Conservation (phyloP, 441 rosid genomes). For the Arabidopsis lyrata region DNA sequence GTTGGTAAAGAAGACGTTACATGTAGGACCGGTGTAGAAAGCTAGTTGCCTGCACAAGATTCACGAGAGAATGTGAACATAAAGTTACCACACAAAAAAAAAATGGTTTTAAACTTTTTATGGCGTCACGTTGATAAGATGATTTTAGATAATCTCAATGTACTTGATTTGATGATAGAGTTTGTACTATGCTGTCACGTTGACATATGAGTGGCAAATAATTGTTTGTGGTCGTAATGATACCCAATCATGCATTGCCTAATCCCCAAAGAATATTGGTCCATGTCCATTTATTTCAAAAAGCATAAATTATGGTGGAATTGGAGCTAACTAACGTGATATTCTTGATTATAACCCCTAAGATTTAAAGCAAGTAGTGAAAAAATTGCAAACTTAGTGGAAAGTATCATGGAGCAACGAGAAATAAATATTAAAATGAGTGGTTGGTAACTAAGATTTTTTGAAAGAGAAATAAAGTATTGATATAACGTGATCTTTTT, state of each 20-base stretch:
- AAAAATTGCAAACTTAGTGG: background rate
- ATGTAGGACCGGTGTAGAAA: slow-evolving; percentile 72
- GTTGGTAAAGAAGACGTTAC: slow-evolving; percentile 49
- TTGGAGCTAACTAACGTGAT: slow-evolving; percentile 24
- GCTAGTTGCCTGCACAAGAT: slow-evolving; percentile 60
- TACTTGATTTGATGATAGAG: slow-evolving; percentile 28
- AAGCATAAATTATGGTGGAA: background rate
- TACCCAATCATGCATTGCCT: slow-evolving; percentile 23
- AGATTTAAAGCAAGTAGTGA: slow-evolving; percentile 4
- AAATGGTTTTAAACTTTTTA: background rate
- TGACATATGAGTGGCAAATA: slow-evolving; percentile 23
- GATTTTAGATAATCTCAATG: slow-evolving; percentile 4
- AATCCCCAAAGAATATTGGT: slow-evolving; percentile 28
- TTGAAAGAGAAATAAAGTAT: background rate
- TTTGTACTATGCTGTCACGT: slow-evolving; percentile 21
- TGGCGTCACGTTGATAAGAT: background rate
- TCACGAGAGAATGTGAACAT: background rate
- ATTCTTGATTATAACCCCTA: background rate
- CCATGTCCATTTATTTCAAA: slow-evolving; percentile 3
- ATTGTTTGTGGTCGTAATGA: slow-evolving; percentile 3
- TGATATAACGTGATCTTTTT: slow-evolving; percentile 8
- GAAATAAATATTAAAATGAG: background rate
- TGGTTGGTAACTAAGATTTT: background rate
- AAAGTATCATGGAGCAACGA: background rate
- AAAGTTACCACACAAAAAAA: background rate